Percentiles rank a stretch among this genome's conserved stretches.
Conservation (phyloP, 2,329 filamentous ascomycete species). For the Neofusicoccum parvum region DNA sequence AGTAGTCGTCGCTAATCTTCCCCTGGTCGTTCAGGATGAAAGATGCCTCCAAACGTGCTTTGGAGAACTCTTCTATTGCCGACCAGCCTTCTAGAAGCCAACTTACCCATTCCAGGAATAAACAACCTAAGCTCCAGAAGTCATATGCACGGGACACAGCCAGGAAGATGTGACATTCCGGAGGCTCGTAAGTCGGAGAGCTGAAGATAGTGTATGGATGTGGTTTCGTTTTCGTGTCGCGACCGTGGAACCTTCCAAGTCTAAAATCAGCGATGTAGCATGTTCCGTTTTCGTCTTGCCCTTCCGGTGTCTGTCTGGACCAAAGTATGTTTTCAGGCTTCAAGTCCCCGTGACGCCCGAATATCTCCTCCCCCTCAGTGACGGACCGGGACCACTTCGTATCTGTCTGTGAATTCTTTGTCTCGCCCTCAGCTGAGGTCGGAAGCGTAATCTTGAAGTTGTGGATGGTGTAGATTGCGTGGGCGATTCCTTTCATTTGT, state of each 20-base stretch:
- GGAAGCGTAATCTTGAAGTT: background rate
- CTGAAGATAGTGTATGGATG: constrained; percentile 21
- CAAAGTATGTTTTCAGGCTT: constrained; percentile 44
- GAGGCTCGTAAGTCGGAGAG: constrained; percentile 43
- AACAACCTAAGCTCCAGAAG: constrained; percentile 36
- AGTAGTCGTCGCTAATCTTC: background rate
- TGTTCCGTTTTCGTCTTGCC: too few species aligned
- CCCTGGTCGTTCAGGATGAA: background rate
- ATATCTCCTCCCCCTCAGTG: constrained; percentile 24
- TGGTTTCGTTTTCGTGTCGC: constrained; percentile 33
- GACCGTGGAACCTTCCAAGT: constrained; percentile 36
- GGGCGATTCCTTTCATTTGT: constrained; percentile 3
- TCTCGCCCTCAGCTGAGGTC: background rate
- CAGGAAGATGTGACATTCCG: constrained; percentile 36
- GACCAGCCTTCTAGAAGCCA: constrained; percentile 29
- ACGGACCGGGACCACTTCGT: background rate
- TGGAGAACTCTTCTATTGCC: constrained; percentile 22
- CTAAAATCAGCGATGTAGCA: constrained; percentile 41
- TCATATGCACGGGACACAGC: constrained; percentile 41
- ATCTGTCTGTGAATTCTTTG: background rate
- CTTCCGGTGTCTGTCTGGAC: too few species aligned
- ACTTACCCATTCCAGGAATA: constrained; percentile 32
- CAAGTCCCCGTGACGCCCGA: constrained; percentile 39
- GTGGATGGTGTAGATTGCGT: background rate
- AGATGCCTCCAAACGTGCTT: background rate